Conservation (phyloP, 116 monocot species). For the Zostera marina region DNA sequence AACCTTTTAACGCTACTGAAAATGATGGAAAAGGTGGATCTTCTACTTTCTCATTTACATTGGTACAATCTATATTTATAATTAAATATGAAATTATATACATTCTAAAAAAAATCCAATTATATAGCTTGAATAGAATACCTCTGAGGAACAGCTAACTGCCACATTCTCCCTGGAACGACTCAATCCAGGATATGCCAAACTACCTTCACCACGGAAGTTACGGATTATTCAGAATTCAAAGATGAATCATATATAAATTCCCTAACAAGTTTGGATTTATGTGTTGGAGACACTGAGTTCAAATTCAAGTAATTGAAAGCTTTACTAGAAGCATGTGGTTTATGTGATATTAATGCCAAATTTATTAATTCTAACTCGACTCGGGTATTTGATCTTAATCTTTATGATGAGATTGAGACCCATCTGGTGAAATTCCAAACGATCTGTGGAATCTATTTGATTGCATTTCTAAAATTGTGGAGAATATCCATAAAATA, state of each 20-base stretch:
- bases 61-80: constrained; percentile 10
- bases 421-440: constrained; percentile 10
- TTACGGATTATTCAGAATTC: constrained; percentile 9
- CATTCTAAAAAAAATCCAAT: not conserved
- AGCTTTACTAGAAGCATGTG: constrained; percentile 28
- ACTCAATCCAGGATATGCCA: constrained; percentile 69
- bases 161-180: constrained; percentile 9
- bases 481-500: constrained; percentile 28
- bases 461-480: constrained; percentile 51
- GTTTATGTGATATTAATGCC: constrained; percentile 11
- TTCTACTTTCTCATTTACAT: not conserved
- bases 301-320: constrained; percentile 30
- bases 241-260: constrained; percentile 2
- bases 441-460: constrained; percentile 40
- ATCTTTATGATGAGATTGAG: constrained; percentile 29
- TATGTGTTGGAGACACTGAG: constrained; percentile 17
- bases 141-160: not conserved
- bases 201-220: constrained; percentile 38
- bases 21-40: constrained; percentile 17
- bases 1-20: constrained; percentile 11
- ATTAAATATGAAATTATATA: not conserved
- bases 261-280: constrained; percentile 5
- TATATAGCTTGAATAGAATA: not conserved
- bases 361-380: constrained; percentile 14
- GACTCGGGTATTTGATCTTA: constrained; percentile 24